Evolutionary conservation across 176 grass and related monocot species (phyloP).

Genomic region (Pontederia crassipes): DNA sequence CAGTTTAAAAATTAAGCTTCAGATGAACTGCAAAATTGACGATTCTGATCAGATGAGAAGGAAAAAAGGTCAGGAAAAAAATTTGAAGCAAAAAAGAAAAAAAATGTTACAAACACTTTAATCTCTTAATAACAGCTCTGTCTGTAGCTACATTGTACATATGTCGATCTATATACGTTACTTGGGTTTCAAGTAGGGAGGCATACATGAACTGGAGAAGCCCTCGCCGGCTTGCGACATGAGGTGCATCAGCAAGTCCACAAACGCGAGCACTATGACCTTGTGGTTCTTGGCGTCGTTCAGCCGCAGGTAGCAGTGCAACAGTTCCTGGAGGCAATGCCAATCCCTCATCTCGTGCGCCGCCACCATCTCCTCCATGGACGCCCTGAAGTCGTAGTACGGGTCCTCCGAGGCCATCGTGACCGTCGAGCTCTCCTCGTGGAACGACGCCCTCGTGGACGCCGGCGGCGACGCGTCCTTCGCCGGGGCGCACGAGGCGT

Average conservation of each 20-base stretch:
- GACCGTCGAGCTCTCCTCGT: background rate
- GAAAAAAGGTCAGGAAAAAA: no score
- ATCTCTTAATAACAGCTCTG: no score
- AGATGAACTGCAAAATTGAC: no score
- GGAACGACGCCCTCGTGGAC: background rate
- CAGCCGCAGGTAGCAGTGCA: slow-evolving; percentile 18
- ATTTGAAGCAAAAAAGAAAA: no score
- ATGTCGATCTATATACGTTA: no score
- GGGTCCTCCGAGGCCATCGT: slow-evolving; percentile 17
- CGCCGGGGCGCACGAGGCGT: background rate
- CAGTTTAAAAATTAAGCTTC: no score
- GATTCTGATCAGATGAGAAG: no score
- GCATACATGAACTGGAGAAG: no score
- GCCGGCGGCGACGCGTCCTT: background rate
- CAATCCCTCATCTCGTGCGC: slow-evolving; percentile 17
- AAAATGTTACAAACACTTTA: no score
- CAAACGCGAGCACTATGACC: slow-evolving; percentile 17
- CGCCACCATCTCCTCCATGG: slow-evolving; percentile 29
- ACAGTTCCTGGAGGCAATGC: slow-evolving; percentile 9
- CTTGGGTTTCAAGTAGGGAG: no score
- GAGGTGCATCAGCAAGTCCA: slow-evolving; percentile 18
- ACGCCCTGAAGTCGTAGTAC: slow-evolving; percentile 15
- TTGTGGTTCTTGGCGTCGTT: slow-evolving; percentile 24
- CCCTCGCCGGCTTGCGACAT: background rate
- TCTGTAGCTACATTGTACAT: no score